Evolutionary conservation across 805 yeast genomes (phyloP).

Genomic region (Metschnikowia amazonensis): DNA sequence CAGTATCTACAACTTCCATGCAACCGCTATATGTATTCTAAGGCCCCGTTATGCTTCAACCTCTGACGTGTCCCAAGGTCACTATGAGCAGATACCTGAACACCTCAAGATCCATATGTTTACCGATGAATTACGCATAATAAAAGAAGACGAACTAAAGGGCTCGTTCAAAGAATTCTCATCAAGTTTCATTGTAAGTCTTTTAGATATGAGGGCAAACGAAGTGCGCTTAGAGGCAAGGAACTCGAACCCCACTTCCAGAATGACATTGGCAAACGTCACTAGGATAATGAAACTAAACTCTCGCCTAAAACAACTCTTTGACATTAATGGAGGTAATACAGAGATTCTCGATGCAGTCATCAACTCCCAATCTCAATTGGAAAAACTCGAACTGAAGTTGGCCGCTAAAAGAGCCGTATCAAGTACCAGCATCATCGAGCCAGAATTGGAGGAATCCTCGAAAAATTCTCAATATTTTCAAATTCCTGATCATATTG

Average conservation of each 20-base stretch:
- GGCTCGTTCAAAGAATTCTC: constrained; percentile 10
- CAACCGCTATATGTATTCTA: too few relatives aligned
- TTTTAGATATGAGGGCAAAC: constrained; percentile 11
- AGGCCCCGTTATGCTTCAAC: neutral
- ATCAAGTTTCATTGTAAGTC: constrained; percentile 7
- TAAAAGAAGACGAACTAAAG: constrained; percentile 15
- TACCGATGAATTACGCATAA: constrained; percentile 12
- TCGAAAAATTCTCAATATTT: constrained; percentile 8
- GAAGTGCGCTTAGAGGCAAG: constrained; percentile 11
- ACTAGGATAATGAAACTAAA: constrained; percentile 14
- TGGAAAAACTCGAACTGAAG: constrained; percentile 13
- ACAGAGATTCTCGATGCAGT: constrained; percentile 19
- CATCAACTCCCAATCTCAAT: constrained; percentile 12
- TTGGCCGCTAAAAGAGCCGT: constrained; percentile 4
- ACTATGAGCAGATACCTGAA: constrained; percentile 20
- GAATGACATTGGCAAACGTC: constrained; percentile 11
- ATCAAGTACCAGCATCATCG: constrained; percentile 4
- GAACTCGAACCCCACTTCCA: constrained; percentile 7
- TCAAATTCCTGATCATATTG: constrained; percentile 16
- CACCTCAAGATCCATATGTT: constrained; percentile 21
- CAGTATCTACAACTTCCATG: too few relatives aligned
- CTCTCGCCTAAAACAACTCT: constrained; percentile 12
- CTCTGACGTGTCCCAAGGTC: neutral
- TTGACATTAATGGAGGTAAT: constrained; percentile 15
- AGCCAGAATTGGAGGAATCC: constrained; percentile 12